Conservation (phyloP, 495 filamentous ascomycete genomes). For the Tuber calosporum region DNA sequence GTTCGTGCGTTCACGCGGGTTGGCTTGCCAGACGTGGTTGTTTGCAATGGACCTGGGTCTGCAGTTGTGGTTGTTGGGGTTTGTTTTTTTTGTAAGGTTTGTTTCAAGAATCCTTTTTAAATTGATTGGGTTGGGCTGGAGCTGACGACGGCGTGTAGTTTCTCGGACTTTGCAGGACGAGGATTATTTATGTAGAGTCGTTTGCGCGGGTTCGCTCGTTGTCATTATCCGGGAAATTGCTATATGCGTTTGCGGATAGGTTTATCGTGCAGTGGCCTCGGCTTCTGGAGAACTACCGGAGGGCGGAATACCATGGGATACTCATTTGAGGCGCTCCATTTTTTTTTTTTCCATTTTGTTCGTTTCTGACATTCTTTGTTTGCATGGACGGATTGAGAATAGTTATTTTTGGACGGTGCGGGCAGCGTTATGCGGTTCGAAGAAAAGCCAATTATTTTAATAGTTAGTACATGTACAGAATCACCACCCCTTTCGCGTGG, state of each 20-base stretch:
- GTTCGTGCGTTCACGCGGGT: constrained; percentile 18
- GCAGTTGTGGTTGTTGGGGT: constrained; percentile 70
- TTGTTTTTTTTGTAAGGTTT: constrained; percentile 59
- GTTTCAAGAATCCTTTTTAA: constrained; percentile 14
- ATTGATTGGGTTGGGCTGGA: not conserved
- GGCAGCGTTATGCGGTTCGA: not conserved
- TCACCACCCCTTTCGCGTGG: not conserved
- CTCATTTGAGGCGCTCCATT: constrained; percentile 22
- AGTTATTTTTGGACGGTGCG: not conserved
- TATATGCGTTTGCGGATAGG: constrained; percentile 56
- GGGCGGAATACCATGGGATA: constrained; percentile 40
- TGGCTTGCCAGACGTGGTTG: constrained; percentile 60
- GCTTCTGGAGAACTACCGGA: constrained; percentile 20
- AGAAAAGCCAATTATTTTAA: not conserved
- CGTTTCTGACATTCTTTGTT: not conserved
- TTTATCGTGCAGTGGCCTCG: constrained; percentile 67
- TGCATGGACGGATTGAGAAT: not conserved
- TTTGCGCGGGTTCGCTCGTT: constrained; percentile 75
- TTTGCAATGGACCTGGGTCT: constrained; percentile 85
- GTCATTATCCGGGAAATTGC: constrained; percentile 71
- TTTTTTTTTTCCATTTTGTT: not conserved
- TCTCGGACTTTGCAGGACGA: constrained; percentile 49
- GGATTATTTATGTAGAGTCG: constrained; percentile 78
- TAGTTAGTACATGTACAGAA: not conserved
- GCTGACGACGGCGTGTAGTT: constrained; percentile 24